Base-by-base conservation (phyloP, 1,139 yeast species). In the Yamadazyma dushanensis region DNA sequence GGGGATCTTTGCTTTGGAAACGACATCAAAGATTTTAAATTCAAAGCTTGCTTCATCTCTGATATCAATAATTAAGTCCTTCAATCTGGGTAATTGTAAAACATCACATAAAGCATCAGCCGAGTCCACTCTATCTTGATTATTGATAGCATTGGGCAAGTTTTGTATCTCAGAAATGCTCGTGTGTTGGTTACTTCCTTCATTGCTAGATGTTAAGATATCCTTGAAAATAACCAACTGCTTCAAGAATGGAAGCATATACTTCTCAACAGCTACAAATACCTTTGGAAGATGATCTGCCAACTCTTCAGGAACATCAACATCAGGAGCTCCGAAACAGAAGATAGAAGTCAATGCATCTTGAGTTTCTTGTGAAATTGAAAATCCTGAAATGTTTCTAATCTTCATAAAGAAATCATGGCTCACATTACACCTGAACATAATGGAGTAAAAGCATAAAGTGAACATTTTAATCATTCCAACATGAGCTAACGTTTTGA, bases 151-250 rank as follows among this genome's bases (percentile, higher is more conserved):
- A 9, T 41, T 38, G 19, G 52, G 44, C 25, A 65, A 47, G 3
- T 39, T 40, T 7, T 46, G 37, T 22, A 65, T 39, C 10, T 43
- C 48, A 1, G 43, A 43, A 5, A 40, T 34, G 30, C 61, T 54
- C 5, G 38, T 43, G 35, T 47, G 56, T 4, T 31, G 39, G 37
- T 61, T 56, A 29, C 61, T 68, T 4, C 62, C 67, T 13, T 39
- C 38, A 14, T 43, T 39, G 6, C 40, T 34, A 10, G 63, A 56
- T 0, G 70, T 59, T 17, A 70, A 49, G 11, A 65, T 37, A 43
- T 67, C 70, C 29, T 54, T 51, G 35, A 70, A 60, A 3, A 70
- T 54, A 5, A 63, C 44, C 22, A 67, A 39, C 31, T 66, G 70
- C 40, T 73, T 56, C 41, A 69, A 60, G 38, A 56, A 62, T 9